phyloP scores from a whole-genome alignment of 495 filamentous ascomycete species.

The Xylaria intraflava region DNA sequence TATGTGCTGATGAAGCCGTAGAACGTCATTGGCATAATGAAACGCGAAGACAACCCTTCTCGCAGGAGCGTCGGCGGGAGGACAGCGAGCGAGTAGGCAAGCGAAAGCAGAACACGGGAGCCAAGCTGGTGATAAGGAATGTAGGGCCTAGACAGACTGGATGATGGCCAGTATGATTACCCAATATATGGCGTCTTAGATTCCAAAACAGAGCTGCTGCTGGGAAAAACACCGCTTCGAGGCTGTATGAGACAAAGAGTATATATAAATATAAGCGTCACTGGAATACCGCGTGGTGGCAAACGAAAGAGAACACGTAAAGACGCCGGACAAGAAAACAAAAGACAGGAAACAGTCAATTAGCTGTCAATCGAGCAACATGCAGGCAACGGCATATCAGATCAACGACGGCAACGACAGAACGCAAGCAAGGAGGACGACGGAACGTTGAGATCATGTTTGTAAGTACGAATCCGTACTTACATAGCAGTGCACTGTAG shows the following conservation, averaged over 20 bases:
- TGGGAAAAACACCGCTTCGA: conserved; percentile 14
- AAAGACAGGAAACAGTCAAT: conserved; percentile 16
- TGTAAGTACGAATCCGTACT: no score
- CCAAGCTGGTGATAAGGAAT: conserved; percentile 20
- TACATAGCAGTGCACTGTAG: conserved; percentile 8
- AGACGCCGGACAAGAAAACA: conserved; percentile 14
- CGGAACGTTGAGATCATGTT: not conserved
- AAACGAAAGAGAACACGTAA: not conserved
- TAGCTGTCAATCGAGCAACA: conserved; percentile 13
- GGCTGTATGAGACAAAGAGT: conserved; percentile 11
- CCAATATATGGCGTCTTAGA: conserved; percentile 20
- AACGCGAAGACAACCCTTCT: conserved; percentile 5
- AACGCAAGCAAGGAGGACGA: not conserved
- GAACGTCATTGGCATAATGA: conserved; percentile 27
- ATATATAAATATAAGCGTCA: conserved; percentile 3
- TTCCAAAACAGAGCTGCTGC: conserved; percentile 26
- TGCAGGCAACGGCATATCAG: conserved; percentile 10
- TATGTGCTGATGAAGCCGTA: conserved; percentile 34
- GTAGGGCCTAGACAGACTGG: conserved; percentile 20
- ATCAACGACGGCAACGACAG: conserved; percentile 14
- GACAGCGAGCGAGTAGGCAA: conserved; percentile 2
- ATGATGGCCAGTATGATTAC: conserved; percentile 6
- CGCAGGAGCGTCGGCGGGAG: not conserved
- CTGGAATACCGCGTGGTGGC: not conserved
- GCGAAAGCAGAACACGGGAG: conserved; percentile 11